Percentiles rank a stretch among this genome's conserved stretches.
phyloP scores from a whole-genome alignment of 495 filamentous ascomycete species.

The Oidiodendron maius region DNA sequence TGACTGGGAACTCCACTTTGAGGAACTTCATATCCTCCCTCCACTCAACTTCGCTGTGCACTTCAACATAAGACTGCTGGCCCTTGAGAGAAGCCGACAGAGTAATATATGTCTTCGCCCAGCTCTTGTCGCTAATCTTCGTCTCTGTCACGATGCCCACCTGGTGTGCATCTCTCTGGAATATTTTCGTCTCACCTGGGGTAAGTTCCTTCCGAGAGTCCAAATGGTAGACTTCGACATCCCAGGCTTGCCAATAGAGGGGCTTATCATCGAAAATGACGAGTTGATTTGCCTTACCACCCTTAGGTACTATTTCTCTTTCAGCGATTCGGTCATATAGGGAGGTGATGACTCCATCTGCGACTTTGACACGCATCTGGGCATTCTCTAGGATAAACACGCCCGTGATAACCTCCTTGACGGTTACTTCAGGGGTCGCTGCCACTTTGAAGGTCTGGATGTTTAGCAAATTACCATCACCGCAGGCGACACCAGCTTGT shows the following conservation, averaged over 20 bases:
- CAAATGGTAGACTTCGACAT: slow-evolving; percentile 94
- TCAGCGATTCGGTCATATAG: slow-evolving; percentile 63
- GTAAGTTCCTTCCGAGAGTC: slow-evolving; percentile 74
- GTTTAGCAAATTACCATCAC: slow-evolving; percentile 39
- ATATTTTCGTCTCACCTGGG: slow-evolving; percentile 57
- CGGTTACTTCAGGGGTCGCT: slow-evolving; percentile 44
- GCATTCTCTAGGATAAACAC: slow-evolving; percentile 74
- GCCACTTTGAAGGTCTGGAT: slow-evolving; percentile 43
- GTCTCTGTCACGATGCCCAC: slow-evolving; percentile 77
- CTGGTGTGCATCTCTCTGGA: slow-evolving; percentile 66
- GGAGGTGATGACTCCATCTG: slow-evolving; percentile 73
- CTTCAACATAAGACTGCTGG: slow-evolving; percentile 67
- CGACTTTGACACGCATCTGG: slow-evolving; percentile 63
- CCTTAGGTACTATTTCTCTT: slow-evolving; percentile 74
- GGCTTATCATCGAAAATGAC: slow-evolving; percentile 98
- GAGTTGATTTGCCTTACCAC: slow-evolving; percentile 79
- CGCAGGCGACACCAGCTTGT: slow-evolving; percentile 40
- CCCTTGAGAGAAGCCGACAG: slow-evolving; percentile 60
- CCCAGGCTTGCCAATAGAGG: slow-evolving; percentile 98
- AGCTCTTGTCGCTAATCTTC: slow-evolving; percentile 79
- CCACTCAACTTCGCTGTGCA: slow-evolving; percentile 84
- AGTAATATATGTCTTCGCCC: slow-evolving; percentile 80
- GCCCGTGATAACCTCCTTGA: slow-evolving; percentile 59
- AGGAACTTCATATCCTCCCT: slow-evolving; percentile 94
- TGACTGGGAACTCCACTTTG: slow-evolving; percentile 97